Base-by-base conservation (phyloP, 177 flowering plant genomes). In the Vitis hybrid region DNA sequence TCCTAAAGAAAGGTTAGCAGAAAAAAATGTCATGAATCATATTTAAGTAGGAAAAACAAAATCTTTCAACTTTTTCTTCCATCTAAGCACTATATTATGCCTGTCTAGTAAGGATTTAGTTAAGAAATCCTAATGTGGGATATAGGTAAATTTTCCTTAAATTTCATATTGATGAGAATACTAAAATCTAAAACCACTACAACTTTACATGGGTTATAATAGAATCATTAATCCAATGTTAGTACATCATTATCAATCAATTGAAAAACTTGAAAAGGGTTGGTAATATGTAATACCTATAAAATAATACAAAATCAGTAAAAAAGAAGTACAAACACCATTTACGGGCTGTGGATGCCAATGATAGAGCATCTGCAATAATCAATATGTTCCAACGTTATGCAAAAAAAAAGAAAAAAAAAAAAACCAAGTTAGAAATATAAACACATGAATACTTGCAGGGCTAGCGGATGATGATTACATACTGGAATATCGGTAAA, bases 401-500 rank as follows among this genome's bases (percentile, higher is more conserved):
- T 60, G n/a, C 24, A 0, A 1, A 11, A 11, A 21, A 15, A 50
- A 56, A 9, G 6, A 3, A 24, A 27, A 2, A 27, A 27, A 27
- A 24, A 27, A 21, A 21, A 1, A 21, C 21, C 2, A 10, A 4
- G 32, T 7, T 62, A 64, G 18, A 62, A 11, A 63, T 17, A 15
- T 11, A 63, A 61, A 58, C 10, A 9, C 14, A 14, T 32, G 48
- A 56, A 55, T 14, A 66, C 50, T 35, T 14, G 6, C 11, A 49
- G 48, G 27, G 50, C 32, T n/a, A 56, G 60, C 52, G 50, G 59
- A 78, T 2, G 59, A 78, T 2, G 68, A 72, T 46, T n/a, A 75
- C 88, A 65, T 90, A 94, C 97, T 51, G 97, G 93, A 71, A 89
- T 84, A 69, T 87, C 78, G 60, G 97, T 88, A n/a, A 82, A 74